These are phyloP conservation scores for Phoenix dactylifera DNA, from an alignment of 176 grass and related monocot genomes.

Conservation along the genomic window DNA sequence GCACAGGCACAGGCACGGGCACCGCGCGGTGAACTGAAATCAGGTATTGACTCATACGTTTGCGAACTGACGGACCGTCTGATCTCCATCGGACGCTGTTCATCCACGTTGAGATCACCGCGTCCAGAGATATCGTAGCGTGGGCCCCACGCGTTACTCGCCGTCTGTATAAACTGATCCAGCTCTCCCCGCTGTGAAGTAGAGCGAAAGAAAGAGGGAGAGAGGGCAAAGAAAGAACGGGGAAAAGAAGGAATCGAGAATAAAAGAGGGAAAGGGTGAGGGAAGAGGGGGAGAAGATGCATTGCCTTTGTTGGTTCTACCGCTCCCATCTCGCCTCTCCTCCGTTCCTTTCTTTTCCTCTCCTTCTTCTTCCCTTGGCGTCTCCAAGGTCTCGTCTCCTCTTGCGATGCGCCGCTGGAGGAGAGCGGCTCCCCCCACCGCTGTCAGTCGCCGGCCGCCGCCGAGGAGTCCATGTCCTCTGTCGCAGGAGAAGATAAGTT, in stretches of 20 bases:
- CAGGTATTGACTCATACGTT: too few species aligned
- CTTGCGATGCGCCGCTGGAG: constrained; percentile 30
- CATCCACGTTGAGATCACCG: too few species aligned
- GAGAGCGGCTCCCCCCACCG: background rate
- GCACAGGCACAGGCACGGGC: too few species aligned
- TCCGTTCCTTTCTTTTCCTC: background rate
- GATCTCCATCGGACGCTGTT: too few species aligned
- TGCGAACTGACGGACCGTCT: too few species aligned
- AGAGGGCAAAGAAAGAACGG: too few species aligned
- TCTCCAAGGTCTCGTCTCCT: background rate
- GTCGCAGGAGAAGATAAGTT: constrained; percentile 5
- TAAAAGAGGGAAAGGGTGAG: background rate
- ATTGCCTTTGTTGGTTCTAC: background rate
- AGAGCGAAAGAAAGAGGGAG: too few species aligned
- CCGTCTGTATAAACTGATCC: too few species aligned
- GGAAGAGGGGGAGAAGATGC: constrained; percentile 17
- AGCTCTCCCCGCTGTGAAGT: too few species aligned
- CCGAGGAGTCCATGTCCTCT: constrained; percentile 1
- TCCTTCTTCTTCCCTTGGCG: background rate
- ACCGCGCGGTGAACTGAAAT: too few species aligned
- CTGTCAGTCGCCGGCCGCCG: background rate
- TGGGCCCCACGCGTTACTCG: too few species aligned
- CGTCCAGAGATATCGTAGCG: too few species aligned
- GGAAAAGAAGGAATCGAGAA: background rate
- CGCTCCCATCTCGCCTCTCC: background rate